These are phyloP conservation scores for Gremmenia infestans DNA, from an alignment of 2,329 filamentous ascomycete species.

Conservation along the genomic window DNA sequence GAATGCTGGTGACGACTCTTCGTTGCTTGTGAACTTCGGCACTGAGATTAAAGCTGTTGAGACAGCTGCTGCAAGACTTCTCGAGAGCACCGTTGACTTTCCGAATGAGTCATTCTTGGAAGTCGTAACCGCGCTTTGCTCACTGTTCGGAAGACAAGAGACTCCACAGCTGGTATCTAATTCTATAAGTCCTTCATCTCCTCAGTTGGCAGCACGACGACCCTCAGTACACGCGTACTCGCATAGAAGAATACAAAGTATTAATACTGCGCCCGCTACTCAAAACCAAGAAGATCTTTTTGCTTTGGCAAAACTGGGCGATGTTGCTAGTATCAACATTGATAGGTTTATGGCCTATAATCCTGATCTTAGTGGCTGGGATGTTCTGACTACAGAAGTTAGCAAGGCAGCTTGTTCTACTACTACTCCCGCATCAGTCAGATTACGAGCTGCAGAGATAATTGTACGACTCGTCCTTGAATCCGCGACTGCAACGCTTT, in stretches of 20 bases:
- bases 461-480: constrained; percentile 55
- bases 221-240: constrained; percentile 17
- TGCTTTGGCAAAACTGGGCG: constrained; percentile 68
- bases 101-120: constrained; percentile 76
- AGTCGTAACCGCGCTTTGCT: constrained; percentile 70
- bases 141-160: constrained; percentile 50
- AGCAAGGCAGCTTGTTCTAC: constrained; percentile 46
- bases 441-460: constrained; percentile 59
- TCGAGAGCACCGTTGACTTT: constrained; percentile 91
- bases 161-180: constrained; percentile 15
- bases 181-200: constrained; percentile 23
- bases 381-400: constrained; percentile 54
- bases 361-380: constrained; percentile 71
- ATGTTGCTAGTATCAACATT: constrained; percentile 69
- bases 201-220: constrained; percentile 20
- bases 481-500: constrained; percentile 50
- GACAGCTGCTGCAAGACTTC: constrained; percentile 75
- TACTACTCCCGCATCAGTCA: constrained; percentile 45
- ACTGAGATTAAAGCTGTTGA: constrained; percentile 85
- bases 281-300: constrained; percentile 60
- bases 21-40: constrained; percentile 61
- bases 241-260: constrained; percentile 38
- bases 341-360: constrained; percentile 65
- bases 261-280: constrained; percentile 41
- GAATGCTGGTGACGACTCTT: constrained; percentile 30